Conservation (phyloP, 225 moss, liverwort and hornwort species). For the Neckera pumila region DNA sequence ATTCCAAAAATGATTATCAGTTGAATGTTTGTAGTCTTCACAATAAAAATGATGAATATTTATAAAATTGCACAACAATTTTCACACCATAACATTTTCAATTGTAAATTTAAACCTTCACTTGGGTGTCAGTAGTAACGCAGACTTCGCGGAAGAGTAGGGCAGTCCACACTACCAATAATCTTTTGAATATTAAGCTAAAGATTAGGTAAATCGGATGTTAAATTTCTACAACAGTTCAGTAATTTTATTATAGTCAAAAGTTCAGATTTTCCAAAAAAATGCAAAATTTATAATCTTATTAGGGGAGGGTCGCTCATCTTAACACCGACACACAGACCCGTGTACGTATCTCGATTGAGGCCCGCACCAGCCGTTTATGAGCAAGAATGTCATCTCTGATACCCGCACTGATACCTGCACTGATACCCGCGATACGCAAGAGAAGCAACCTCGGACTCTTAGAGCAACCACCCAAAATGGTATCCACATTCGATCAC, state of each 20-base stretch:
- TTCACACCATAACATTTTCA: background rate
- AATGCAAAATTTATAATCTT: background rate
- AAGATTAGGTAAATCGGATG: no score
- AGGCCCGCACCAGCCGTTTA: background rate
- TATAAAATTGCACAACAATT: background rate
- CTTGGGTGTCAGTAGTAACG: background rate
- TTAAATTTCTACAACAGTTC: background rate
- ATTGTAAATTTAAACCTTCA: background rate
- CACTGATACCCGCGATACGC: background rate
- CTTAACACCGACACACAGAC: background rate
- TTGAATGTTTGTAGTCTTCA: no score
- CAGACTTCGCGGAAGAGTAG: rapidly evolving
- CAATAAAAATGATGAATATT: background rate
- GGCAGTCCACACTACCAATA: rapidly evolving
- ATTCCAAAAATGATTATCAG: no score
- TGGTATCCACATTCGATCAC: background rate
- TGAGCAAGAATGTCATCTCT: background rate
- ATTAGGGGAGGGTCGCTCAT: no score
- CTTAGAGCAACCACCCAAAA: background rate
- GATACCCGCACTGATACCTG: background rate
- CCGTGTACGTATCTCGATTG: background rate
- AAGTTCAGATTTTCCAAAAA: background rate
- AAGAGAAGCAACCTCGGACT: background rate
- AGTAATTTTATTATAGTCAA: no score
- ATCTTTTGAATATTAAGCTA: background rate